Conservation (phyloP, 139 green algal genomes). For the Trebouxia sp. region DNA sequence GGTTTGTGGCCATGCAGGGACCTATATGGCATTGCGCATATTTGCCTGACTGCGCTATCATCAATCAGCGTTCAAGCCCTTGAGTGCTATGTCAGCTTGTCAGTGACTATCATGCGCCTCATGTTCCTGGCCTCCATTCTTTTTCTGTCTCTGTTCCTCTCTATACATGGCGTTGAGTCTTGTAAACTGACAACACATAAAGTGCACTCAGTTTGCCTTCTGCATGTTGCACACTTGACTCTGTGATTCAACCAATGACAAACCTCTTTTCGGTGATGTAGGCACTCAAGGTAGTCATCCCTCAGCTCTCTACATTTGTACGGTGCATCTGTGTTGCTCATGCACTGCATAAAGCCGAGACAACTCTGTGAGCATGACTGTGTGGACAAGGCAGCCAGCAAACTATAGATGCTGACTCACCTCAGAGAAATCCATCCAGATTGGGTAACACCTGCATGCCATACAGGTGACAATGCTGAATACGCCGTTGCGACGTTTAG, state of each 20-base stretch:
- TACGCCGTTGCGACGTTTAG: no score
- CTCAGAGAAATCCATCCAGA: slow-evolving; percentile 74
- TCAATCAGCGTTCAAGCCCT: not conserved
- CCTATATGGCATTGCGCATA: no score
- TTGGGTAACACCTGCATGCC: slow-evolving; percentile 64
- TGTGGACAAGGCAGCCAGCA: not conserved
- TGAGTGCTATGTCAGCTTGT: not conserved
- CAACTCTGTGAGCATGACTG: not conserved
- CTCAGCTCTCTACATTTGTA: slow-evolving; percentile 55
- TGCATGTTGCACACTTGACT: no score
- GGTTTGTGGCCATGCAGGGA: no score
- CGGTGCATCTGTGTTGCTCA: slow-evolving; percentile 62
- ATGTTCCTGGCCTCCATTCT: not conserved
- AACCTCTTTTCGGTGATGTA: slow-evolving; percentile 73
- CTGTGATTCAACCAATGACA: not conserved
- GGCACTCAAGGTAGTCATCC: slow-evolving; percentile 75
- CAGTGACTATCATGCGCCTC: slow-evolving; percentile 15
- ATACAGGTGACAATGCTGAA: not conserved
- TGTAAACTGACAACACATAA: slow-evolving; percentile 2
- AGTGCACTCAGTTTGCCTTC: not conserved
- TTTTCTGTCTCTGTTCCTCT: slow-evolving; percentile 24
- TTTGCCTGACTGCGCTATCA: not conserved
- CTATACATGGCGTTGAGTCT: slow-evolving; percentile 17
- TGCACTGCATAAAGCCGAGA: slow-evolving; percentile 49
- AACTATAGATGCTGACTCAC: no score